Evolutionary conservation across 176 grass and related monocot genomes (phyloP), one percentile per base, ranked within the genome.

Genomic region (Phoenix dactylifera): DNA sequence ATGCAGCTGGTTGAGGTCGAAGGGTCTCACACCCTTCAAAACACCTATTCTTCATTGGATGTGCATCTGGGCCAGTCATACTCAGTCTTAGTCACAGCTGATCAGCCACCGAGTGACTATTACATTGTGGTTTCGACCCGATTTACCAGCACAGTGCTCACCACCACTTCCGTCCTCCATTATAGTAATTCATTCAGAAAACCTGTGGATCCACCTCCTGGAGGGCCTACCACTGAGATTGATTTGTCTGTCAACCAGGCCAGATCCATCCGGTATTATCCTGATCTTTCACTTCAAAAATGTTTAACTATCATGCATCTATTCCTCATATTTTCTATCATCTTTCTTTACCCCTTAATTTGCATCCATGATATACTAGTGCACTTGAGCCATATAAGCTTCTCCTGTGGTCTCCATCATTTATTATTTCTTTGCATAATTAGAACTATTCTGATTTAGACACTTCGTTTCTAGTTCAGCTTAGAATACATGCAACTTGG

Each of bases 1-100:
- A 78, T 98, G 87, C 25, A 76, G 28, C 70, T 98, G 30, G 93
- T 98, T 63, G 93, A 98, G 64, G 93, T 98, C 39, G 93, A 98
- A 59, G 93, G 93, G 16, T 98, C 93, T 15, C 93, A 98, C 84
- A 86, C 75, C 4, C 59, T 98, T 64, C 93, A 98, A 64, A 92
- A 59, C 70, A 76, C 56, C 0, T 98, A 83, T 79, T 54, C 80
- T 51, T 98, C 87, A 1, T 62, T 98, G 1, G 93, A 98, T 7
- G 18, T 98, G 19, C 93, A 98, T 76, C 56, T 98, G 20, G 93
- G 93, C 51, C 87, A 98, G 69, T 98, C 93, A 12, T 98, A 88
- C 28, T 98, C 93, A 1, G 86, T 98, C 72, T 84, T 98, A 0
- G 66, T 98, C 58, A 92, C 63, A 1, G 74, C 84, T 18, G 74